Evolutionary conservation across 2,329 filamentous ascomycete species (phyloP).

Genomic region (Venturia asperata): DNA sequence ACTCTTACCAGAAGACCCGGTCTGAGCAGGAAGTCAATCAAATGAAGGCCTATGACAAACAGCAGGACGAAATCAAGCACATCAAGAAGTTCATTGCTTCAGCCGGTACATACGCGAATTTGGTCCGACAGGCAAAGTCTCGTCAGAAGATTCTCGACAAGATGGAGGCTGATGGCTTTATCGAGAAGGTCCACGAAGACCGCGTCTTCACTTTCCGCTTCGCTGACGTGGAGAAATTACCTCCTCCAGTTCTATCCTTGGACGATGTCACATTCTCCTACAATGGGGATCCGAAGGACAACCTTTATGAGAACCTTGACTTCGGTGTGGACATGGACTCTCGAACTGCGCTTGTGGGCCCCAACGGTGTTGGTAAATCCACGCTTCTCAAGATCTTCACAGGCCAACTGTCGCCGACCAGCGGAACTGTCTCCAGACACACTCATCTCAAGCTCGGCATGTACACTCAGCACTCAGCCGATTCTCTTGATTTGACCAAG

Average conservation of each 20-base stretch:
- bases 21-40: conserved; percentile 94
- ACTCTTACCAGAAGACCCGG: conserved; percentile 90
- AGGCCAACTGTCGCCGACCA: conserved; percentile 80
- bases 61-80: conserved; percentile 97
- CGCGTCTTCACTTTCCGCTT: conserved; percentile 96
- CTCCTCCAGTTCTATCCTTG: conserved; percentile 90
- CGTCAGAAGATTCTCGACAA: conserved; percentile 99
- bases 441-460: conserved; percentile 97
- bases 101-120: conserved; percentile 98
- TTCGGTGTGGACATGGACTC: conserved; percentile 99
- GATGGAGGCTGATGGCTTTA: conserved; percentile 99
- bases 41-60: conserved; percentile 98
- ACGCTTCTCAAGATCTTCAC: conserved; percentile 95
- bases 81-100: conserved; percentile 99
- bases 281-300: conserved; percentile 80
- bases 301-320: conserved; percentile 92
- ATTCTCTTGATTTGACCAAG: conserved; percentile 97
- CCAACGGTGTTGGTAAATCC: conserved; percentile 98
- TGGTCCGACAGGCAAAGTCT: conserved; percentile 97
- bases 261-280: conserved; percentile 98
- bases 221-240: conserved; percentile 98
- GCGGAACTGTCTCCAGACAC: conserved; percentile 77
- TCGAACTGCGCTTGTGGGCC: conserved; percentile 89
- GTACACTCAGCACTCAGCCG: conserved; percentile 97
- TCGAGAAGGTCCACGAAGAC: conserved; percentile 80